Base-by-base conservation (phyloP, 2,329 filamentous ascomycete genomes). In the Monilinia laxa region DNA sequence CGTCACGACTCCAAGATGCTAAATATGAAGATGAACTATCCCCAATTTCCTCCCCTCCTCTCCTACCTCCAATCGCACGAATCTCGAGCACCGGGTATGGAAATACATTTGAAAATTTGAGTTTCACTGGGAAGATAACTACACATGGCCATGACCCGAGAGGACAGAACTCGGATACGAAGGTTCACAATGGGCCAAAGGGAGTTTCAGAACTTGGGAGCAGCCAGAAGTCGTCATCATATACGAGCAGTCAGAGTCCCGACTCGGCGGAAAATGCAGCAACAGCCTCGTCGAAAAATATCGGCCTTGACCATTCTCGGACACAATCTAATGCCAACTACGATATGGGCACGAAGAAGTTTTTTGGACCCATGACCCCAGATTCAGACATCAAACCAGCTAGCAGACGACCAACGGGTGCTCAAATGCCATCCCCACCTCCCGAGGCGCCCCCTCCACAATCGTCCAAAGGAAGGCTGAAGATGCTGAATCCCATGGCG, bases 1-100 rank as follows among this genome's bases (percentile, higher is more conserved):
- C 75, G 4, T 68, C 70, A 67, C 70, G 73, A 69, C 69, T 68
- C 42, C 70, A 71, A 65, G 72, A 74, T 67, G 66, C 60, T 16
- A 65, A 47, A 49, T 62, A 64, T 14, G 70, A 66, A 64, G 71
- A 74, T 51, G 65, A 62, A 31, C 60, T 64, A 40, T 67, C 71
- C 16, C 67, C 62, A 7, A 71, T 79, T 49, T 80, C 84, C 64
- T 72, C 80, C 45, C 80, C 84, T 64, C 83, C 83, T 10, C 79
- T 78, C 4, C 76, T 86, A 40, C 77, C 78, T 42, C 77, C 77
- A 42, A 77, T 80, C 49, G 73, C 77, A 45, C 73, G 77, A 38
- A 73, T 80, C 18, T 74, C 78, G 28, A 76, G 73, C 18, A 68
- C 69, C 20, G 72, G 72, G 9, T 69, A 67, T 45, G 69, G 69